Base-by-base conservation (phyloP, 2,329 filamentous ascomycete genomes). In the Calonectria montana region DNA sequence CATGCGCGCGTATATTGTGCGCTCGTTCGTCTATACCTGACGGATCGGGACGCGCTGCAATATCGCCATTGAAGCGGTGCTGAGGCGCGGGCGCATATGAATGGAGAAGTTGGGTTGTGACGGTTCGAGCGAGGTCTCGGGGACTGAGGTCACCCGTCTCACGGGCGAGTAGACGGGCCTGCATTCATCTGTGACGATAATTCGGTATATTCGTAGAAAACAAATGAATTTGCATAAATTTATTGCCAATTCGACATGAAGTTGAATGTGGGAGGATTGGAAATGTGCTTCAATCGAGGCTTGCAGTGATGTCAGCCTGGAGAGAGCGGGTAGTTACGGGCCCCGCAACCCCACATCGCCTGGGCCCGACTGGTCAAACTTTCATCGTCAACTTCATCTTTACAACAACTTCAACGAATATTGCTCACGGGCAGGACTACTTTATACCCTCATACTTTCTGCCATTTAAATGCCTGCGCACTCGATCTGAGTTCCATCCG, bases 111-210 rank as follows among this genome's bases (percentile, higher is more conserved):
- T 89, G 88, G 16, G 91, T 89, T 25, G 91, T 91, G 78, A 94
- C 89, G 21, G 90, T 88, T 75, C 90, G 88, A 77, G 92, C 89
- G 76, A 97, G 90, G 57, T 87, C 87, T 77, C 90, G 88, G 61
- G 91, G 90, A 75, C 87, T 85, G 71, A 94, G 83, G 79, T 89
- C 89, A 84, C 94, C 94, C 73, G 92, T 88, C 81, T 94, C 92
- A 84, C 95, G 92, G 82, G 94, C 91, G 83, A 97, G 88, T 73
- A 97, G 87, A 82, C 92, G 91, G 81, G 90, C 92, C 95, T 96
- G 87, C 91, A 93, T 92, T 82, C 84, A 86, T 86, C 75, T 80
- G 80, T 25, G 47, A 47, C 69, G 41, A 16, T 13, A 13, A 23
- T 50, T 41, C 16, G 35, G 29, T 13, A 3, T 13, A 23, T 45